Evolutionary conservation across 129 eudicot genomes (phyloP), one percentile per base, ranked within the genome.

Genomic region (Tanacetum coccineum): DNA sequence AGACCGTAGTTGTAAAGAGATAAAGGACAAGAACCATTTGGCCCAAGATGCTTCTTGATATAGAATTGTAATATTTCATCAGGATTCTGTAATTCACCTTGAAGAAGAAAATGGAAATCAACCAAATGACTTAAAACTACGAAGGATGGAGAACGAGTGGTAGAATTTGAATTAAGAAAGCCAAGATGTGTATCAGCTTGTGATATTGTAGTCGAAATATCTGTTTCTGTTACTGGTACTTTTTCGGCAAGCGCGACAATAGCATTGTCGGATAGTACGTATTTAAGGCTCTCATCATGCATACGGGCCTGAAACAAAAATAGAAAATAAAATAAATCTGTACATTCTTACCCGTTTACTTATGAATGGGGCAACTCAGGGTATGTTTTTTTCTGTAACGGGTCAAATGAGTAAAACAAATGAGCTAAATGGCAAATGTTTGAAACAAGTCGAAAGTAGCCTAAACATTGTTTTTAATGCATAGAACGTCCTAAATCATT

Each of bases 231-330:
- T 71, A 62, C 59, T 66, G 99, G 90, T 47, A 47, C 58, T 66
- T 81, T 77, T 58, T 81, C 72, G 17, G 96, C 95, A 61, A 93
- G 87, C 67, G 90, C 87, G 32, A 76, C 62, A 32, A 93, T 65
- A 21, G 96, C 96, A 26, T 79, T 83, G 70, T 93, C 99, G 15
- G 99, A 89, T 50, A 93, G 77, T 55, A 93, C 88, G 49, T 80
- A 93, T 82, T 84, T 88, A 81, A 93, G 86, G 83, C 92, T 93
- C 78, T 93, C 99, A 73, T 93, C 99, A 76, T 93, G 99, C 66
- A 86, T 71, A 68, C 99, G 99, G 45, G 96, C 99, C 99, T 93
- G 84, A 39, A 85, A 83, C 15, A 30, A 75, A 42, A 62, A 19
- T n/a, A n/a, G n/a, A 8, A 36, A 36, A n/a, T 48, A 11, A 12